Conservation (phyloP, 441 rosid species). For the Omphalea diandra region DNA sequence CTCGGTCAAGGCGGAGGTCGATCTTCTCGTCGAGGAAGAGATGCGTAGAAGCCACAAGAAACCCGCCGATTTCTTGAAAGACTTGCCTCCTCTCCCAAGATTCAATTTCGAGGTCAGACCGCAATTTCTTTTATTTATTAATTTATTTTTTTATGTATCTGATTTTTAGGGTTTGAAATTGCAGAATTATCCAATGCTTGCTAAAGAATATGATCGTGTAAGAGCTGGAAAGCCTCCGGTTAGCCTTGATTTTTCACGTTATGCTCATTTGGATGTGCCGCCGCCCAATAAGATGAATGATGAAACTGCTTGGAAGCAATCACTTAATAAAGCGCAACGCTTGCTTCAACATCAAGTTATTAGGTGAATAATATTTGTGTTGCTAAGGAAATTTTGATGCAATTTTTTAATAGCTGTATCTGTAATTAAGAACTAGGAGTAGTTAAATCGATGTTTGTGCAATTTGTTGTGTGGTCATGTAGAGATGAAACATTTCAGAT, state of each 20-base stretch:
- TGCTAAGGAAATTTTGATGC: background rate
- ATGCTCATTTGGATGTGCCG: conserved; percentile 62
- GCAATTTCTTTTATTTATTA: background rate
- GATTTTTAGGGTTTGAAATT: too few relatives aligned
- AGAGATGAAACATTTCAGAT: too few relatives aligned
- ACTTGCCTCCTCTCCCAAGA: conserved; percentile 68
- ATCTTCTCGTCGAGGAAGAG: conserved; percentile 87
- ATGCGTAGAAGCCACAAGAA: conserved; percentile 90
- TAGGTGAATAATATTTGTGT: conserved; percentile 38
- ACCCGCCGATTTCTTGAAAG: conserved; percentile 83
- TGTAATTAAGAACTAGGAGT: background rate
- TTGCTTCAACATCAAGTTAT: conserved; percentile 72
- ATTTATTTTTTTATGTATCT: background rate
- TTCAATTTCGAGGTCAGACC: conserved; percentile 44
- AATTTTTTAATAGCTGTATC: background rate
- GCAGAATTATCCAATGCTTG: conserved; percentile 80
- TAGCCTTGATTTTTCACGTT: conserved; percentile 67
- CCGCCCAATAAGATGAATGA: conserved; percentile 72
- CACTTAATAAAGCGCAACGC: conserved; percentile 76
- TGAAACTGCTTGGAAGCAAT: conserved; percentile 84
- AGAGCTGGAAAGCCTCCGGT: conserved; percentile 90
- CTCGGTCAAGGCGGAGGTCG: conserved; percentile 72
- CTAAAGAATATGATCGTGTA: conserved; percentile 88
- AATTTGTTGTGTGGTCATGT: background rate
- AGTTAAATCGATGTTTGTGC: background rate